phyloP scores from a whole-genome alignment of 139 green algal genomes.

The Picochlorum sp. region DNA sequence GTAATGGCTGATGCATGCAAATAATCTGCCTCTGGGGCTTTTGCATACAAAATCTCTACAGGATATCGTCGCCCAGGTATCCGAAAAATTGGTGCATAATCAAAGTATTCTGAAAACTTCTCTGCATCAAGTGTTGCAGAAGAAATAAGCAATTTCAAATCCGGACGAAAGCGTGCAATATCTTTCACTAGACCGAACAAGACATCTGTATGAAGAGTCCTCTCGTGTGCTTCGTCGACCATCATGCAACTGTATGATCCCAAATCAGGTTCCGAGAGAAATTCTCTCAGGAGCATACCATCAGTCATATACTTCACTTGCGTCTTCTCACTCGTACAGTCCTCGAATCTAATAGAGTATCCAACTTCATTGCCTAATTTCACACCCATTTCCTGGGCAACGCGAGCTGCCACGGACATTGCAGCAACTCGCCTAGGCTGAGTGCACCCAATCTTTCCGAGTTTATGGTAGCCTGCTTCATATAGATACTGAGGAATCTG shows the following conservation, averaged over 20 bases:
- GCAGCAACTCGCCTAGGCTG: conserved; percentile 88
- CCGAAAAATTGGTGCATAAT: conserved; percentile 90
- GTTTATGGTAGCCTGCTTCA: conserved; percentile 88
- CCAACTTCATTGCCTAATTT: conserved; percentile 92
- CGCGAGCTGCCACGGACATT: conserved; percentile 91
- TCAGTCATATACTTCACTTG: conserved; percentile 99
- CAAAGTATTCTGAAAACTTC: conserved; percentile 94
- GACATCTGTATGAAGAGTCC: conserved; percentile 93
- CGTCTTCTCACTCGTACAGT: conserved; percentile 94
- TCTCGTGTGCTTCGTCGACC: conserved; percentile 95
- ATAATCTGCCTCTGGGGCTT: conserved; percentile 90
- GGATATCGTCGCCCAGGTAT: conserved; percentile 84
- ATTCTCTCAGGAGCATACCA: conserved; percentile 97
- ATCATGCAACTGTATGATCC: conserved; percentile 88
- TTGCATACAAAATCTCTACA: conserved; percentile 97
- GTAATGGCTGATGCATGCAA: conserved; percentile 80
- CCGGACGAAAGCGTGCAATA: conserved; percentile 69
- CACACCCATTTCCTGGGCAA: conserved; percentile 83
- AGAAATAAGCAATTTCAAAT: conserved; percentile 96
- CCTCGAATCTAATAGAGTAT: conserved; percentile 98
- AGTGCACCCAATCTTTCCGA: conserved; percentile 80
- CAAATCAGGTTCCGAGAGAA: conserved; percentile 92
- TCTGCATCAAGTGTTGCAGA: conserved; percentile 83
- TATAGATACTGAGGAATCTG: conserved; percentile 97
- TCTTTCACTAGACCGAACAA: conserved; percentile 94